A percentile compares a stretch with the other conserved stretches of the same genome.
These are phyloP conservation scores for Kalanchoe fedtschenkoi DNA, from an alignment of 164 flowering plant genomes.

Conservation along the genomic window DNA sequence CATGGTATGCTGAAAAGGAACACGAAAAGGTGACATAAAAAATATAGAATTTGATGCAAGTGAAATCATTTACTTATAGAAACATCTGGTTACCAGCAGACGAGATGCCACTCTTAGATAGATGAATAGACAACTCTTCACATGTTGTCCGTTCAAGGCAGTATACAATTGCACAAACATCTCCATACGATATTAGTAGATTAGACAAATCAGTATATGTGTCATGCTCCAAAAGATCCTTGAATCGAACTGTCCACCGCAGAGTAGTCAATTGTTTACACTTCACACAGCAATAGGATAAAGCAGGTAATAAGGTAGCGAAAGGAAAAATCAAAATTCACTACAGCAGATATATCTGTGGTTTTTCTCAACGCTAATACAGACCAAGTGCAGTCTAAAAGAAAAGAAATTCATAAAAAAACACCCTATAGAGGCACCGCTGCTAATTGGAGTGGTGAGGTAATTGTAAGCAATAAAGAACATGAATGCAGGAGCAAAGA, in stretches of 20 bases:
- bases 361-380: background rate
- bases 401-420: background rate
- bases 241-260: slow-evolving; percentile 66
- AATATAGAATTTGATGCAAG: background rate
- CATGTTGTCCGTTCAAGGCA: slow-evolving; percentile 84
- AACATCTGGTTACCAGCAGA: slow-evolving; percentile 59
- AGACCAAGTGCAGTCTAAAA: background rate
- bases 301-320: background rate
- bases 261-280: slow-evolving; percentile 4
- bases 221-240: slow-evolving; percentile 66
- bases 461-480: too few relatives aligned
- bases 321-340: background rate
- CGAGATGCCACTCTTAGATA: slow-evolving; percentile 61
- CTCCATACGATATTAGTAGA: slow-evolving; percentile 50
- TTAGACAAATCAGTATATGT: slow-evolving; percentile 52
- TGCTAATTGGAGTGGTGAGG: background rate
- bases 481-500: too few relatives aligned
- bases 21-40: background rate
- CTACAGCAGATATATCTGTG: background rate
- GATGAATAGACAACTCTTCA: slow-evolving; percentile 64
- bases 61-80: background rate
- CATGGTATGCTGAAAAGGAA: slow-evolving; percentile 74
- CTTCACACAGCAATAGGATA: background rate
- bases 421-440: background rate
- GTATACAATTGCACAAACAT: slow-evolving; percentile 68